Evolutionary conservation across 345 rosid genomes (phyloP), one percentile per base, ranked within the genome.

Genomic region (Gossypioides kirkii): DNA sequence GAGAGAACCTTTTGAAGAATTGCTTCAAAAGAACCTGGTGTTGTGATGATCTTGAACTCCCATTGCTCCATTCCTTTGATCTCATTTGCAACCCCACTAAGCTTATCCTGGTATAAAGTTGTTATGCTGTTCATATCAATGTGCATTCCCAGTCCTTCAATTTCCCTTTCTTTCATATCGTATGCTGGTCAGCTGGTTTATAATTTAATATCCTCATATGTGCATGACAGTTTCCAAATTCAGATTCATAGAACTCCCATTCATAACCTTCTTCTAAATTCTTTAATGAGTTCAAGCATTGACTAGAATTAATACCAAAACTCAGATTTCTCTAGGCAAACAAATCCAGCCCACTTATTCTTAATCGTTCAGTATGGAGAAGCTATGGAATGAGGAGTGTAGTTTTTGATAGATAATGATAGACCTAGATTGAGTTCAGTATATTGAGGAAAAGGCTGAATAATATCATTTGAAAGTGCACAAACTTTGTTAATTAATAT

Each of bases 51-150:
- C 38, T 32, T 32, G 38, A 32, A 32, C 38, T 32, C 38, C 38
- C 38, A 32, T 5, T 32, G 7, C 38, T 1, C 38, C 38, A 32
- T 32, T 32, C 38, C 38, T 32, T 32, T 32, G 38, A 32, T 32
- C 38, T 32, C 38, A 32, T 32, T 32, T 32, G 38, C 7, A 22
- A 11, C 70, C 32, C 49, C 4, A 65, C 36, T 92, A 14, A 73
- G 83, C 73, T 80, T 85, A 74, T 87, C 93, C 77, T 88, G 97
- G 76, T 85, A 84, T 22, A 90, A 82, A 16, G 86, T 83, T n/a
- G 93, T 88, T 81, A 88, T 81, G 74, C 97, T 89, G 72, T 94
- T 89, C 97, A 88, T 89, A 60, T 91, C 95, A 2, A 90, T 88
- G 79, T 87, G 95, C 87, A 86, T 83, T 49, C 95, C 93, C 1